These are phyloP conservation scores for Penicillium glabrum DNA, from an alignment of 2,329 filamentous ascomycete species.

Conservation along the genomic window DNA sequence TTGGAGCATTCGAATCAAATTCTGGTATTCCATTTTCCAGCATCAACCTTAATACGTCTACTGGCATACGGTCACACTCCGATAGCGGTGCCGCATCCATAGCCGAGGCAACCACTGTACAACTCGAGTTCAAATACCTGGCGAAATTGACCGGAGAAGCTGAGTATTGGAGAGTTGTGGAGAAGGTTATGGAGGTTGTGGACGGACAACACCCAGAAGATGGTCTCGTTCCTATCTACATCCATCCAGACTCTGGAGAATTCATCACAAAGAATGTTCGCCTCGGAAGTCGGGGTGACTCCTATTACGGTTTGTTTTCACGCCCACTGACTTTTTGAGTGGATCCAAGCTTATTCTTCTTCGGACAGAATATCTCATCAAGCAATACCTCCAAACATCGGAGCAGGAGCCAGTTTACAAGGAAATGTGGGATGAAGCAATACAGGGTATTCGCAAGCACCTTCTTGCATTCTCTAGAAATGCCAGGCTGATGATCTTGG, in stretches of 20 bases:
- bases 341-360: not conserved
- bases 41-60: conserved; percentile 75
- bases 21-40: conserved; percentile 90
- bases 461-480: conserved; percentile 84
- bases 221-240: conserved; percentile 88
- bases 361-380: conserved; percentile 81
- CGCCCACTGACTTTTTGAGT: not conserved
- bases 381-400: conserved; percentile 94
- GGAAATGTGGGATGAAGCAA: conserved; percentile 88
- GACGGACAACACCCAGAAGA: conserved; percentile 78
- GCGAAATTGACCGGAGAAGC: conserved; percentile 91
- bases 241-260: conserved; percentile 73
- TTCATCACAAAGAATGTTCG: conserved; percentile 87
- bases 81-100: conserved; percentile 89
- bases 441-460: conserved; percentile 85
- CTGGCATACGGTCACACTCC: conserved; percentile 77
- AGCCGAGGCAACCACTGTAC: conserved; percentile 85
- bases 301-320: conserved; percentile 70
- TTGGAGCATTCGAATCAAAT: conserved; percentile 82
- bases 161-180: conserved; percentile 86
- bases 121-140: conserved; percentile 96
- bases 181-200: conserved; percentile 87
- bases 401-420: conserved; percentile 81
- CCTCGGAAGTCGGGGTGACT: conserved; percentile 89
- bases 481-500: conserved; percentile 82